Evolutionary conservation across 2,329 filamentous ascomycete genomes (phyloP).

Genomic region (Sporothrix brunneoviolacea): DNA sequence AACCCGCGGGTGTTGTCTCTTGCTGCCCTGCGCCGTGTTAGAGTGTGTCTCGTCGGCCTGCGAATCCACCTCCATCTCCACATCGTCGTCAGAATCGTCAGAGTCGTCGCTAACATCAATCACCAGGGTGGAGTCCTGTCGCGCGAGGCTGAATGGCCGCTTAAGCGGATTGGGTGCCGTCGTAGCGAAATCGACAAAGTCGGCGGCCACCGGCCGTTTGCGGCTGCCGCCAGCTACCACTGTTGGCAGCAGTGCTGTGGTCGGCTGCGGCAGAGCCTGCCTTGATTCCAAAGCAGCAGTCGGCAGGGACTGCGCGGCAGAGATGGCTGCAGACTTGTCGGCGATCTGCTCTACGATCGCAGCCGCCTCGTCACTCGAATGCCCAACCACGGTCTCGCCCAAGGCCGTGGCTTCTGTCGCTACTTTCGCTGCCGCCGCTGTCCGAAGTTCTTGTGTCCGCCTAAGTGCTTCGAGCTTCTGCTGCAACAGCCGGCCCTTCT

Average conservation of each 20-base stretch:
- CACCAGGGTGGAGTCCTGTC: conserved; percentile 58
- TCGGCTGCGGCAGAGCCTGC: too few species aligned
- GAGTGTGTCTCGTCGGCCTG: conserved; percentile 38
- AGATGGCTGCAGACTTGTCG: neutral
- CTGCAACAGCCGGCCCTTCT: conserved; percentile 67
- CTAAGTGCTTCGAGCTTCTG: conserved; percentile 72
- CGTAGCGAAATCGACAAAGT: conserved; percentile 55
- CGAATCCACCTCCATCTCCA: conserved; percentile 62
- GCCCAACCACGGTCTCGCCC: neutral
- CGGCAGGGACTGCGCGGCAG: too few species aligned
- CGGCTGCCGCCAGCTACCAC: conserved; percentile 16
- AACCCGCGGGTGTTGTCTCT: too few species aligned
- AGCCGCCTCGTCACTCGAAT: neutral
- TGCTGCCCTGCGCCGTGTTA: too few species aligned
- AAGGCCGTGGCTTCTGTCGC: neutral
- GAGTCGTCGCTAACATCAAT: conserved; percentile 76
- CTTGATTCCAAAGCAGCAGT: too few species aligned
- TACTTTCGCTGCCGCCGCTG: conserved; percentile 19
- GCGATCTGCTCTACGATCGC: neutral
- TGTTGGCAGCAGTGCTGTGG: too few species aligned
- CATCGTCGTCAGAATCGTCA: conserved; percentile 53
- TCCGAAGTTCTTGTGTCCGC: conserved; percentile 44
- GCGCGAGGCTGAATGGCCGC: conserved; percentile 55
- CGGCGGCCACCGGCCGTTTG: conserved; percentile 54
- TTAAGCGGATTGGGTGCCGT: conserved; percentile 36